Base-by-base conservation (phyloP, 2,329 filamentous ascomycete genomes). In the Ampelomyces quisqualis region DNA sequence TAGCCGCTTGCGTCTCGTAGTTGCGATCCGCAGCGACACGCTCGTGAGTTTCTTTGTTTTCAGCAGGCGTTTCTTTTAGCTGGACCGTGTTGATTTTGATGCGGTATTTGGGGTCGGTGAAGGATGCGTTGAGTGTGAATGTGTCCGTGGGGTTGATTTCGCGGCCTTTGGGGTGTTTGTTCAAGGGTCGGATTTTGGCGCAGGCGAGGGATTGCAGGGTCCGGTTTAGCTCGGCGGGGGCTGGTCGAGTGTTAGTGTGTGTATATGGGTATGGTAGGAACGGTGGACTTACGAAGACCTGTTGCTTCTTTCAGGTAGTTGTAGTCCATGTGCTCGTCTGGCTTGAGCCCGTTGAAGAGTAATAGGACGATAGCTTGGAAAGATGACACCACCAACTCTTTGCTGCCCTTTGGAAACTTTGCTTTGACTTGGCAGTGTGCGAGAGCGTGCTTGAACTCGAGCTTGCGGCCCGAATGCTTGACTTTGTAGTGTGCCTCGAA, bases 81-180 rank as follows among this genome's bases (percentile, higher is more conserved):
- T 98, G 93, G 56, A 98, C 93, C 70, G 96, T 91, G 72, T 97
- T 98, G 75, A 98, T 96, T 75, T 98, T 98, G 72, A 98, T 84
- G 41, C 90, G 83, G 69, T 88, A 86, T 69, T 93, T 95, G 14
- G 84, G 78, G 62, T 96, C 86, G 2, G 73, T 73, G 69, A 98
- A 98, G 11, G 67, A 66, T 30, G 77, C 70, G 71, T 96, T 96
- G 60, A 95, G 84, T 0, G 81, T 81, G 60, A 98, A 98, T 0
- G 84, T 87, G 70, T 98, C 94, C 0, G 80, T 88, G 1, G 75
- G 62, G 43, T 79, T 78, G 53, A 98, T 82, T 0, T 98, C 90
- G 39, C 84, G 82, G 37, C 88, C 85, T 68, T 88, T 90, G 23
- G 93, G 93, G 47, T 85, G 80, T 70, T 98, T 98, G 29, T 73